Percentiles rank a stretch among this genome's conserved stretches.
These are phyloP conservation scores for Solanum boliviense DNA, from an alignment of 257 asterid genomes.

Conservation along the genomic window DNA sequence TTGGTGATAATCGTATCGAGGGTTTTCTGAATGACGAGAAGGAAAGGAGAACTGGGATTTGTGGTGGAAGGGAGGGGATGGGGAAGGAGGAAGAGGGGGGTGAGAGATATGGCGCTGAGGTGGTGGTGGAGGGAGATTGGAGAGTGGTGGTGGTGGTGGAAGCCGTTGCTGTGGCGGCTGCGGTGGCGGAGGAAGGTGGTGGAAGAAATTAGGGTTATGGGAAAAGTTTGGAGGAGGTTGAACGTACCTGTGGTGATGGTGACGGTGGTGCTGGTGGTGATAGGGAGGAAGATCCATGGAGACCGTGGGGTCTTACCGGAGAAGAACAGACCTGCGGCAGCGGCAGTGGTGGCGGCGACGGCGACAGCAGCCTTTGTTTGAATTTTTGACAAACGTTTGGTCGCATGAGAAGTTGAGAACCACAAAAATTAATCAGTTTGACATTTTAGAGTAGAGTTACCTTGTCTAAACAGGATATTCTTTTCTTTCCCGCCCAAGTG, in stretches of 20 bases:
- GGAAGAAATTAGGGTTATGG: conserved; percentile 10
- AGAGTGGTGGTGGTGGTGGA: conserved; percentile 17
- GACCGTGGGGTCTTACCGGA: neutral
- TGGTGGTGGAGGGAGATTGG: neutral
- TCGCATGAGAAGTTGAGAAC: neutral
- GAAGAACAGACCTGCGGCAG: neutral
- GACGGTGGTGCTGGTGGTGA: conserved; percentile 18
- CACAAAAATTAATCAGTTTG: neutral
- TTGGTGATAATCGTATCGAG: conserved; percentile 27
- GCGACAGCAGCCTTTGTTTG: neutral
- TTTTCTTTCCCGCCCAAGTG: neutral
- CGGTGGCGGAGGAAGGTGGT: conserved; percentile 19
- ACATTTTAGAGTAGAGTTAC: neutral
- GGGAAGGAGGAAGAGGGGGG: conserved; percentile 10
- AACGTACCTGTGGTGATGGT: conserved; percentile 40
- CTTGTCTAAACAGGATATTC: neutral
- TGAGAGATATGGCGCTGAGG: neutral
- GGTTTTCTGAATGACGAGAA: conserved; percentile 12
- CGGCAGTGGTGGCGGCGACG: neutral
- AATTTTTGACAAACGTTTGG: neutral
- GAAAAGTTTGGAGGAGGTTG: conserved; percentile 11
- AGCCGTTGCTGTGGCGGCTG: conserved; percentile 6
- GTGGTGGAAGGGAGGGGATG: conserved; percentile 7
- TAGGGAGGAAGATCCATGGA: neutral
- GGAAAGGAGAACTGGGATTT: conserved; percentile 19